phyloP scores from a whole-genome alignment of 257 asterid species.

The Nicotiana sylvestris region DNA sequence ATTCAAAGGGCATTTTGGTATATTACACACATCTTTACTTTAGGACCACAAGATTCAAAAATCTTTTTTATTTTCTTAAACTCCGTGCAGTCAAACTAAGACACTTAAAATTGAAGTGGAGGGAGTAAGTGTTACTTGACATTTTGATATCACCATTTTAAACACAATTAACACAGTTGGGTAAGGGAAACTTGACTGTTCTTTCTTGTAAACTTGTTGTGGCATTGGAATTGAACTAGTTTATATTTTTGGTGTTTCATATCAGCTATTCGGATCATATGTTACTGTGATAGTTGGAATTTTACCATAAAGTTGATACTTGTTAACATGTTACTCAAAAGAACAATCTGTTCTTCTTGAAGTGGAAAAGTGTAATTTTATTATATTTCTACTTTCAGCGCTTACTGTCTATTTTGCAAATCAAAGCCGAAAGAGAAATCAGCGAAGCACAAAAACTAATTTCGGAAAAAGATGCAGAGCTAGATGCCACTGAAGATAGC shows the following conservation, averaged over 20 bases:
- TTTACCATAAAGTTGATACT: not conserved
- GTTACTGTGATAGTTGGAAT: not conserved
- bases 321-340: not conserved
- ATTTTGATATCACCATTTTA: not conserved
- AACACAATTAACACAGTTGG: not conserved
- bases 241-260: not conserved
- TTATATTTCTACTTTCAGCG: slow-evolving; percentile 41
- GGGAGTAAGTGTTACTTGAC: not conserved
- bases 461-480: slow-evolving; percentile 66
- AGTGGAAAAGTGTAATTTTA: slow-evolving; percentile 14
- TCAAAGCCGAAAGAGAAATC: slow-evolving; percentile 62
- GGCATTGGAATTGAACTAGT: not conserved
- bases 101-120: too few relatives aligned
- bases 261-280: not conserved
- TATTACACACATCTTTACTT: too few relatives aligned
- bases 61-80: too few relatives aligned
- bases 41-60: too few relatives aligned
- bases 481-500: slow-evolving; percentile 62
- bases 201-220: not conserved
- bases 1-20: too few relatives aligned
- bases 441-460: slow-evolving; percentile 57
- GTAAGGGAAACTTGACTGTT: not conserved
- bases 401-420: slow-evolving; percentile 59
- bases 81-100: too few relatives aligned
- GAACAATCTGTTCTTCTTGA: not conserved